phyloP scores from a whole-genome alignment of 1,284 basidiomycete species.

The Ganoderma multipileum region DNA sequence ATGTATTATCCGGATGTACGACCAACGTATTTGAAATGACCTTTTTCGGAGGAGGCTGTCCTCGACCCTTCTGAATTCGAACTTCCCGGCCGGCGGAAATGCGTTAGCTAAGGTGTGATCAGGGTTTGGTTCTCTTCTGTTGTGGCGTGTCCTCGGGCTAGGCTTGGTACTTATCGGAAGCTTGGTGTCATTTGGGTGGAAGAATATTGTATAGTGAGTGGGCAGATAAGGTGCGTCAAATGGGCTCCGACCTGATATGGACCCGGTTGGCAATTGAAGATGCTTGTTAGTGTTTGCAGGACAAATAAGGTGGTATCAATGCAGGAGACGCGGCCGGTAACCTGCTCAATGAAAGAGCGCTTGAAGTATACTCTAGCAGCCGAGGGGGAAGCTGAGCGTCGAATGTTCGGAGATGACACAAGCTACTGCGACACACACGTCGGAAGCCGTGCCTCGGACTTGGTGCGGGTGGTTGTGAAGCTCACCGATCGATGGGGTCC shows the following conservation, averaged over 20 bases:
- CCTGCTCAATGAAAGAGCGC: background rate
- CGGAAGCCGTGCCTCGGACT: background rate
- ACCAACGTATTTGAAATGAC: background rate
- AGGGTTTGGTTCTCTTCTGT: background rate
- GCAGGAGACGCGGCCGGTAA: background rate
- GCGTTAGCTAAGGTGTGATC: background rate
- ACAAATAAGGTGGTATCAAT: background rate
- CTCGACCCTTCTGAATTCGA: background rate
- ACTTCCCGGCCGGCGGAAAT: background rate
- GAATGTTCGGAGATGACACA: background rate
- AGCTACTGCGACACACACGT: background rate
- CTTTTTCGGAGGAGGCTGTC: background rate
- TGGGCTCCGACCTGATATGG: background rate
- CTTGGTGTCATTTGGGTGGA: background rate
- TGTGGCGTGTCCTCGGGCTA: background rate
- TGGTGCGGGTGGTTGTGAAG: background rate
- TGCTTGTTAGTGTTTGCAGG: background rate
- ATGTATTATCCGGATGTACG: slow-evolving; percentile 6
- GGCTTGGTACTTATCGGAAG: background rate
- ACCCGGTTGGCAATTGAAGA: background rate
- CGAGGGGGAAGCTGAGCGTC: background rate
- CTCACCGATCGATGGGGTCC: background rate
- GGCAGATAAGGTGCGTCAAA: background rate
- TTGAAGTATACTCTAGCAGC: background rate
- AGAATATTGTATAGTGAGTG: too few species aligned